These are phyloP conservation scores for Rubroboletus satanas DNA, from an alignment of 768 basidiomycete species.

Conservation along the genomic window DNA sequence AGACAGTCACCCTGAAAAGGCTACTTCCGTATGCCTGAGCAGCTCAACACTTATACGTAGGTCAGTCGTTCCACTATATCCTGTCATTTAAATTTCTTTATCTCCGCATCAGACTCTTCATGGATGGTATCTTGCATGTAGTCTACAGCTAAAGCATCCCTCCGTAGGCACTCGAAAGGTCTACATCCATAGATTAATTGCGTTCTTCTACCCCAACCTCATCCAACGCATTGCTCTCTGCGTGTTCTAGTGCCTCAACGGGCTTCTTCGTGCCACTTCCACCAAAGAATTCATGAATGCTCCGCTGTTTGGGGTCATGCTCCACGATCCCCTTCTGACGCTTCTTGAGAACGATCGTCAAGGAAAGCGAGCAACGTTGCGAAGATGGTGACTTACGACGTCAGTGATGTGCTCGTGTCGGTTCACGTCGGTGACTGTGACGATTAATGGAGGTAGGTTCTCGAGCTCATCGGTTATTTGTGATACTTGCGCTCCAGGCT, in stretches of 20 bases:
- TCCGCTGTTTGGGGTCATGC: constrained; percentile 70
- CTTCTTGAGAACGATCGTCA: constrained; percentile 36
- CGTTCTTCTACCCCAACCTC: constrained; percentile 13
- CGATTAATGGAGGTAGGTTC: constrained; percentile 33
- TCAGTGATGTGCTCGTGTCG: constrained; percentile 50
- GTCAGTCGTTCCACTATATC: constrained; percentile 9
- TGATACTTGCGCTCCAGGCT: constrained; percentile 31
- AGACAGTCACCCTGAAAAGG: constrained; percentile 66
- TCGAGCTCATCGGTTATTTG: constrained; percentile 17
- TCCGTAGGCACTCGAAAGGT: neutral
- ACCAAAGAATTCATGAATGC: constrained; percentile 72
- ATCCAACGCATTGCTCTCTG: constrained; percentile 29
- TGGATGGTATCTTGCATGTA: constrained; percentile 1
- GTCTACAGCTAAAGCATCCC: neutral
- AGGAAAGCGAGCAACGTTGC: neutral
- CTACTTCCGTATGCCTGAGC: constrained; percentile 64
- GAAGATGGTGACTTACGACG: constrained; percentile 43
- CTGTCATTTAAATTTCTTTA: neutral
- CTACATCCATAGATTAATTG: constrained; percentile 7
- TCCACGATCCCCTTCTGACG: constrained; percentile 79
- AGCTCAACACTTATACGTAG: constrained; percentile 6
- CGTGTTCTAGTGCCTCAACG: constrained; percentile 10
- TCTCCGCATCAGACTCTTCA: constrained; percentile 9
- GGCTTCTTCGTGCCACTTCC: constrained; percentile 23
- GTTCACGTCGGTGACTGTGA: constrained; percentile 52